Evolutionary conservation across 352 stramenopile genomes (phyloP), one percentile per base, ranked within the genome.

Genomic region (Pythium chondricola): DNA sequence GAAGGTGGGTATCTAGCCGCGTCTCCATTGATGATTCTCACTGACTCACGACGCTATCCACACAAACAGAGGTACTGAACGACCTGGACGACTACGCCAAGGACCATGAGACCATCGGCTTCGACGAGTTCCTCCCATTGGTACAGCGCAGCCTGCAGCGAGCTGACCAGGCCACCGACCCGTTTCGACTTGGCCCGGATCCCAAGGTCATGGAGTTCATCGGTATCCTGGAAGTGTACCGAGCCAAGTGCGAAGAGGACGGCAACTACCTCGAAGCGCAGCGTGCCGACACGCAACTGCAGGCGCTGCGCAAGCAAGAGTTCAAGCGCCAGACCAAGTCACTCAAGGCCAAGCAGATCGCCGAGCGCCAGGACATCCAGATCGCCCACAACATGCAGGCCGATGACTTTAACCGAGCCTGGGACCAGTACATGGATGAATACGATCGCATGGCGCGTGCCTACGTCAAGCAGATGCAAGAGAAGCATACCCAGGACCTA

Each of bases 371-470:
- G 62, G 86, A 97, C 58, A 89, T 98, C n/a, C 88, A 97, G 61
- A 93, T 97, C 38, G 88, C 87, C 6, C 90, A 98, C 61, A 97
- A 97, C 61, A 96, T 97, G 83, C 92, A 98, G 67, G 97, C 95
- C 54, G 77, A 84, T 37, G 88, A 98, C 52, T 98, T 97, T 60
- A 97, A 97, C 50, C 62, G 69, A 17, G 83, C 84, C 11, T 98
- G 93, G 94, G 93, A 97, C 60, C 80, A 95, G 61, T 98, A 97
- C 65, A 82, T 98, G 63, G 75, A 96, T 47, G 91, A 97, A 46
- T 98, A 97, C 59, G 91, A 98, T 69, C 71, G 75, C 43, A 97
- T 98, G 86, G 88, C 91, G 11, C 74, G 95, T 47, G 75, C 91
- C 42, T 98, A 97, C 63, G 93, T 98, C 18, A 80, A 95, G 63